Evolutionary conservation across 768 basidiomycete genomes (phyloP).

Genomic region (Trametes cinnabarina): DNA sequence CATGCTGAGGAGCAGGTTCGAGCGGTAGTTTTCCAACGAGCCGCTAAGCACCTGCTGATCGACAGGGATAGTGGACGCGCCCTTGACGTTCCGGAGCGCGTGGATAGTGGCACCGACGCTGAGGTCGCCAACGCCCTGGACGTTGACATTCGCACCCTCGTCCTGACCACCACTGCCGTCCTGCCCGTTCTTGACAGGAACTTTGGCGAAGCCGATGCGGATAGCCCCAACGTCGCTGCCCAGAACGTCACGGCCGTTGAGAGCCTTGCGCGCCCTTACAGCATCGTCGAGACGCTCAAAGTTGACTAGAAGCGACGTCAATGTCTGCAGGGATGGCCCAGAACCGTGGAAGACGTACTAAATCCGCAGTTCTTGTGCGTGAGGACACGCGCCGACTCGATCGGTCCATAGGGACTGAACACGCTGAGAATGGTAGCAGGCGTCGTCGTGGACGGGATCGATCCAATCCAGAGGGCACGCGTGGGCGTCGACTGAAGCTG

Average conservation of each 20-base stretch:
- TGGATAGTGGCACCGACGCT: slow-evolving; percentile 88
- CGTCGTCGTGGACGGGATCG: slow-evolving; percentile 92
- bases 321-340: not conserved
- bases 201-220: slow-evolving; percentile 94
- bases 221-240: slow-evolving; percentile 97
- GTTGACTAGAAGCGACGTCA: slow-evolving; percentile 59
- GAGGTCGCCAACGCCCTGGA: slow-evolving; percentile 81
- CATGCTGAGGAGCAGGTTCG: slow-evolving; percentile 87
- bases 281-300: slow-evolving; percentile 98
- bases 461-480: slow-evolving; percentile 95
- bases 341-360: slow-evolving; percentile 45
- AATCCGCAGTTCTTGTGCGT: slow-evolving; percentile 98
- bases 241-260: slow-evolving; percentile 94
- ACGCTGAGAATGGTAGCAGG: slow-evolving; percentile 93
- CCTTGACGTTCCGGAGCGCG: slow-evolving; percentile 82
- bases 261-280: slow-evolving; percentile 89
- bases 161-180: slow-evolving; percentile 59
- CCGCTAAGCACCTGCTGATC: slow-evolving; percentile 93
- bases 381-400: slow-evolving; percentile 93
- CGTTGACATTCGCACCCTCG: slow-evolving; percentile 61
- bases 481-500: slow-evolving; percentile 91
- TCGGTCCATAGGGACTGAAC: slow-evolving; percentile 96
- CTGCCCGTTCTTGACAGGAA: slow-evolving; percentile 85
- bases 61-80: slow-evolving; percentile 87
- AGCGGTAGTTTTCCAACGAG: slow-evolving; percentile 91